Base-by-base conservation (phyloP, 1,139 yeast species). In the Diutina ranongensis region DNA sequence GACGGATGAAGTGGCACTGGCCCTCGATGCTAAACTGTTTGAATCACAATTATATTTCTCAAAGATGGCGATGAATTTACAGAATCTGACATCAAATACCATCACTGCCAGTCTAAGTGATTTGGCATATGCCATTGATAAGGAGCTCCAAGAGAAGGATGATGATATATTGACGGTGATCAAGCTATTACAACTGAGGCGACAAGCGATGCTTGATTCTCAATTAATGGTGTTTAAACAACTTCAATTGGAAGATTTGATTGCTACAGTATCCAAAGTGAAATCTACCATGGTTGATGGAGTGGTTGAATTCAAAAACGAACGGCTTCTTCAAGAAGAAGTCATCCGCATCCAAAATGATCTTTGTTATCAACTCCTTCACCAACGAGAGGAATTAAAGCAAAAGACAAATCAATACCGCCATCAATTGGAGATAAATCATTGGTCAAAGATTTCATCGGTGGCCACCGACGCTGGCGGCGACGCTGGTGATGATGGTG, bases 241-340 rank as follows among this genome's bases (percentile, higher is more conserved):
- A 22, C 68, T 71, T 54, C 65, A 67, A 46, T 57, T 71, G 45
- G 74, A 69, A 27, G 62, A 67, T 50, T 55, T 70, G 35, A 56
- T 70, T 16, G 59, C 7, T 20, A 33, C 34, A 16, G 46, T 22
- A 8, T 8, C 19, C 46, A 10, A 44, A 45, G 31, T 33, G 35
- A 41, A n/a, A 18, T 2, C 32, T 16, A 21, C 15, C 10, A 15
- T 21, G 20, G 15, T 9, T 15, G 36, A 22, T 4, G 35, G 20
- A 3, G 34, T 35, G 1, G 50, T 61, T 28, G 68, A 63, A 49
- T 51, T 52, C 34, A 55, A 56, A 16, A 55, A 57, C 44, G 72
- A 68, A 50, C 57, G 57, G 46, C 57, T 70, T 9, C 59, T 71
- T 16, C 76, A 71, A 50, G 75, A 68, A 41, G 76, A 71, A 51